Evolutionary conservation across 1,284 basidiomycete genomes (phyloP).

Genomic region (Rhodotorula mucilaginosa): DNA sequence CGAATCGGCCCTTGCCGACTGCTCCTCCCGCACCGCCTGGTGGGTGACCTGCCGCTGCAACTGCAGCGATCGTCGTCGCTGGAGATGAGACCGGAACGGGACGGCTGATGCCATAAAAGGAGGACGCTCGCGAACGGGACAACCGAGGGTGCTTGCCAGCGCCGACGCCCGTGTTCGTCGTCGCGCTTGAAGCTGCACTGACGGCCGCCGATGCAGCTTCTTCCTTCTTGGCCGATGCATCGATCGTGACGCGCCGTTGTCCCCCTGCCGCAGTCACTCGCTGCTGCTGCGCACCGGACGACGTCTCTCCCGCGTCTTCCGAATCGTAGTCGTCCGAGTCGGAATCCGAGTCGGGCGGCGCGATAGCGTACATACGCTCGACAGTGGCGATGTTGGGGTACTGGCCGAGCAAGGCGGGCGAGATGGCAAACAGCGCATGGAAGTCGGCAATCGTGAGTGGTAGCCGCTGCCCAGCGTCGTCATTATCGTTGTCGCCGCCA

Average conservation of each 20-base stretch:
- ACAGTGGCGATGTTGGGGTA: slow-evolving; percentile 26
- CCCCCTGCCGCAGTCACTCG: neutral
- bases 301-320: neutral
- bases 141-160: slow-evolving; percentile 29
- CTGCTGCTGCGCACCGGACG: no score
- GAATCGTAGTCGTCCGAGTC: slow-evolving; percentile 21
- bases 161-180: neutral
- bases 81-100: slow-evolving; percentile 6
- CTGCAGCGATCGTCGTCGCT: neutral
- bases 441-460: slow-evolving; percentile 35
- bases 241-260: neutral
- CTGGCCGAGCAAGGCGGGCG: slow-evolving; percentile 29
- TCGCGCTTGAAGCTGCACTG: neutral
- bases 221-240: neutral
- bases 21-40: neutral
- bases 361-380: slow-evolving; percentile 37
- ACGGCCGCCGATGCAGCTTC: neutral
- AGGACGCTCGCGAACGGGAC: slow-evolving; percentile 19
- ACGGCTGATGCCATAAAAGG: slow-evolving; percentile 20
- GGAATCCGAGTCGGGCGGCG: slow-evolving; percentile 17
- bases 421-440: slow-evolving; percentile 36
- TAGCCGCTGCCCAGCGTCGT: neutral
- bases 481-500: neutral
- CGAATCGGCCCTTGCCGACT: slow-evolving; percentile 21
- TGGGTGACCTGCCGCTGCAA: neutral